phyloP scores from a whole-genome alignment of 176 grass and related monocot species.

The Guadua angustifolia region DNA sequence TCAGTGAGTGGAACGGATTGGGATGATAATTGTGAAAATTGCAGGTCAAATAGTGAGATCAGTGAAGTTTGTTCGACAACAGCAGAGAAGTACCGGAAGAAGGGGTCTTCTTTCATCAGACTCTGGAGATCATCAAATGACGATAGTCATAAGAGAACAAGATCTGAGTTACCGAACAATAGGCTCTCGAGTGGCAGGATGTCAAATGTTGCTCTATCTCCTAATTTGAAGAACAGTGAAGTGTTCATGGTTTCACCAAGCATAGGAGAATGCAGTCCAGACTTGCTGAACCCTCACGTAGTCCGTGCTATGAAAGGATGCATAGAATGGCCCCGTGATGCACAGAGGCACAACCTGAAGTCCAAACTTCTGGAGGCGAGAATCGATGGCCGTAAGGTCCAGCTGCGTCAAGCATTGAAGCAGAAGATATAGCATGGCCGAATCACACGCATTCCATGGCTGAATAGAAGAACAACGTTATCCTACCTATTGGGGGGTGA shows the following conservation, averaged over 20 bases:
- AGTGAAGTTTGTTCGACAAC: conserved; percentile 66
- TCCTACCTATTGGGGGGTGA: background rate
- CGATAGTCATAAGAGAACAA: conserved; percentile 45
- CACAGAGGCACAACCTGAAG: conserved; percentile 69
- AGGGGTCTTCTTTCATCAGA: conserved; percentile 52
- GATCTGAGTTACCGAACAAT: conserved; percentile 24
- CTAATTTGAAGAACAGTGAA: conserved; percentile 53
- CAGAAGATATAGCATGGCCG: conserved; percentile 65
- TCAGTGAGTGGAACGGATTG: conserved; percentile 55
- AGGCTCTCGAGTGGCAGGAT: conserved; percentile 59
- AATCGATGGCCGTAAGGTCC: conserved; percentile 66
- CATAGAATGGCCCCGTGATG: conserved; percentile 52
- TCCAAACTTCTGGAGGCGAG: conserved; percentile 60
- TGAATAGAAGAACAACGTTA: background rate
- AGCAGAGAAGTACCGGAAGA: conserved; percentile 59
- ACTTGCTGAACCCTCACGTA: conserved; percentile 56
- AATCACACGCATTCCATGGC: background rate
- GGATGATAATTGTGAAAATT: conserved; percentile 59
- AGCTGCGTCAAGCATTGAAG: conserved; percentile 66
- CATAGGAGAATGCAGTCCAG: conserved; percentile 59
- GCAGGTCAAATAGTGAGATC: conserved; percentile 47
- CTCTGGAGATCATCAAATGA: conserved; percentile 78
- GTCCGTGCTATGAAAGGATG: conserved; percentile 52
- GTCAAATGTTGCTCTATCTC: conserved; percentile 46
- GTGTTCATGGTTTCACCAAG: conserved; percentile 58